These are phyloP conservation scores for Pyrenopolyporus hunteri DNA, from an alignment of 495 filamentous ascomycete species.

Conservation along the genomic window DNA sequence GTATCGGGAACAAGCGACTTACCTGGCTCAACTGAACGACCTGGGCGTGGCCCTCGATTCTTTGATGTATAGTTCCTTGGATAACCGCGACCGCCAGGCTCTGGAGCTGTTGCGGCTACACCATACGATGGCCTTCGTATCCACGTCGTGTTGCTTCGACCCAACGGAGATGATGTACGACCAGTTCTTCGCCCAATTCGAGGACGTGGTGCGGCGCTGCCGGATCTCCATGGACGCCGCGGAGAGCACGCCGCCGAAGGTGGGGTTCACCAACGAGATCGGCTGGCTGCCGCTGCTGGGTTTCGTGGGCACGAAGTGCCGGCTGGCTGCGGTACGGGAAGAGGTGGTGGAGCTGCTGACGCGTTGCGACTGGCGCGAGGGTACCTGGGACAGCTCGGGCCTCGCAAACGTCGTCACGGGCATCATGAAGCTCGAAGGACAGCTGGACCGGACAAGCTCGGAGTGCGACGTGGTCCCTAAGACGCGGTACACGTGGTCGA, in stretches of 20 bases:
- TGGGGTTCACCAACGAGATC: slow-evolving; percentile 31
- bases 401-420: slow-evolving; percentile 20
- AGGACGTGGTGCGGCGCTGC: slow-evolving; percentile 30
- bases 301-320: slow-evolving; percentile 33
- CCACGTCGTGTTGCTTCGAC: slow-evolving; percentile 34
- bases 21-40: slow-evolving; percentile 23
- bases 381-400: slow-evolving; percentile 33
- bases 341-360: slow-evolving; percentile 25
- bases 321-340: slow-evolving; percentile 12
- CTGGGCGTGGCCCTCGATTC: slow-evolving; percentile 26
- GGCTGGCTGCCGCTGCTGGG: slow-evolving; percentile 26
- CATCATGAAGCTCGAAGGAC: slow-evolving; percentile 33
- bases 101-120: slow-evolving; percentile 35
- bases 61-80: slow-evolving; percentile 12
- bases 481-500: slow-evolving; percentile 33
- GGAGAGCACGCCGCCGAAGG: background rate
- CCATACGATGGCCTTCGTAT: slow-evolving; percentile 16
- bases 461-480: background rate
- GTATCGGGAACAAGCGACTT: slow-evolving; percentile 25
- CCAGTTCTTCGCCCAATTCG: slow-evolving; percentile 30
- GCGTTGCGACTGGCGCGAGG: slow-evolving; percentile 27
- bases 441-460: slow-evolving; percentile 4
- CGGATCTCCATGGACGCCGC: slow-evolving; percentile 18
- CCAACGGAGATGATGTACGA: slow-evolving; percentile 39
- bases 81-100: slow-evolving; percentile 19